phyloP scores from a whole-genome alignment of 768 basidiomycete species.

The Kondoa malvinella region DNA sequence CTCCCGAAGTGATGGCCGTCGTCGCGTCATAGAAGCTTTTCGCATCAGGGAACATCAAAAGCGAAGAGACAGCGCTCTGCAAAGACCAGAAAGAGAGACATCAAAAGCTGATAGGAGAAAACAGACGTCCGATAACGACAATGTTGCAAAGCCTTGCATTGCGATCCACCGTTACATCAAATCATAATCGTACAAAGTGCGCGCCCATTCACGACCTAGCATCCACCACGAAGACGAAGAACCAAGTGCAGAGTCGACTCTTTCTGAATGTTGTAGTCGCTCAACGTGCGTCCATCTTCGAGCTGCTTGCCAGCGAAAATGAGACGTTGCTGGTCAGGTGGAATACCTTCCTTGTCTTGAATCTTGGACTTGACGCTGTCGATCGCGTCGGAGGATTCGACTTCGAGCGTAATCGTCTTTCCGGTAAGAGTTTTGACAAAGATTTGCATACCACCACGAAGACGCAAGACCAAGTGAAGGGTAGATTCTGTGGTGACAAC shows the following conservation, averaged over 20 bases:
- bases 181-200: too few species aligned
- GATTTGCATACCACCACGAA: slow-evolving; percentile 62
- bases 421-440: slow-evolving; percentile 60
- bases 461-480: slow-evolving; percentile 87
- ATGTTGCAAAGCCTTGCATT: too few species aligned
- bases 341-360: slow-evolving; percentile 86
- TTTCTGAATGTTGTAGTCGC: slow-evolving; percentile 75
- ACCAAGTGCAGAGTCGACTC: slow-evolving; percentile 72
- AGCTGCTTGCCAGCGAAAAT: slow-evolving; percentile 93
- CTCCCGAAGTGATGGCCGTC: too few species aligned
- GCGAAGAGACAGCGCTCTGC: too few species aligned
- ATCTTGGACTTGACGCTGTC: slow-evolving; percentile 91
- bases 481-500: slow-evolving; percentile 38
- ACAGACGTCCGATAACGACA: too few species aligned
- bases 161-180: too few species aligned
- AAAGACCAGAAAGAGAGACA: too few species aligned
- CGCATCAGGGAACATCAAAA: too few species aligned
- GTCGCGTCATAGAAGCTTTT: too few species aligned
- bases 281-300: slow-evolving; percentile 92
- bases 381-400: slow-evolving; percentile 82
- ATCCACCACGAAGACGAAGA: slow-evolving; percentile 86
- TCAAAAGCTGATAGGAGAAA: too few species aligned
- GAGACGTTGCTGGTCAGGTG: slow-evolving; percentile 74
- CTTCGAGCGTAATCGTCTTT: slow-evolving; percentile 53
- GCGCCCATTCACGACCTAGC: too few species aligned